Conservation (phyloP, 2,329 filamentous ascomycete species). For the Fusarium transvaalense region DNA sequence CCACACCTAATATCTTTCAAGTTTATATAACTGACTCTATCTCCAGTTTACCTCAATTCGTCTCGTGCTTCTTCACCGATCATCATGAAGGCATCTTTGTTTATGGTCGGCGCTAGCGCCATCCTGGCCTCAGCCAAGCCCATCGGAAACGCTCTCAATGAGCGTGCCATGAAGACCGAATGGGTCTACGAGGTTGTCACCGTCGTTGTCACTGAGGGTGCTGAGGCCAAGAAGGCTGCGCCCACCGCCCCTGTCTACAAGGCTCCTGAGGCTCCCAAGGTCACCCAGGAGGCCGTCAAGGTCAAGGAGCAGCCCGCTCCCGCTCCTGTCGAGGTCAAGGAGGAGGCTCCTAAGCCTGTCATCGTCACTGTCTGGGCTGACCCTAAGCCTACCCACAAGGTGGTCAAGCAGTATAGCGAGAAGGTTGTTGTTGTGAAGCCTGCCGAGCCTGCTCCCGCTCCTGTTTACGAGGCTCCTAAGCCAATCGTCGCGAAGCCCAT, state of each 20-base stretch:
- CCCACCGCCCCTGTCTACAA: constrained; percentile 12
- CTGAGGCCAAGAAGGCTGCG: constrained; percentile 25
- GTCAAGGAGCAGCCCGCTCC: constrained; percentile 16
- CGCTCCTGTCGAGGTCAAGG: constrained; percentile 22
- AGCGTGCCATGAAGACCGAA: constrained; percentile 57
- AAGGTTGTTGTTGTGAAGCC: constrained; percentile 11
- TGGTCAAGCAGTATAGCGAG: constrained; percentile 8
- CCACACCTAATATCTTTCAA: constrained; percentile 29
- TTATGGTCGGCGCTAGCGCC: constrained; percentile 61
- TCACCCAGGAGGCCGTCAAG: constrained; percentile 23
- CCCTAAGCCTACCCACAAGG: constrained; percentile 4
- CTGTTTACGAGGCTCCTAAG: constrained; percentile 14
- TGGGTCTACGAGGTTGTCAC: constrained; percentile 58
- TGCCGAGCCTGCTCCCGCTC: constrained; percentile 20
- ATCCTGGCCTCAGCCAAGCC: constrained; percentile 61
- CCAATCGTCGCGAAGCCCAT: constrained; percentile 10
- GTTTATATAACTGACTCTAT: constrained; percentile 43
- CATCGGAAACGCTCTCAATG: constrained; percentile 51
- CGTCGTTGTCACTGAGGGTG: constrained; percentile 59
- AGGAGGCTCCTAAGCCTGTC: constrained; percentile 30
- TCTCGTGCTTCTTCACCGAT: constrained; percentile 30
- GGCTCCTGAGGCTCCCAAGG: constrained; percentile 11
- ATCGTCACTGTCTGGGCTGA: constrained; percentile 17
- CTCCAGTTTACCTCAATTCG: constrained; percentile 33
- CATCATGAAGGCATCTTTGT: constrained; percentile 65